Evolutionary conservation across 2,329 filamentous ascomycete species (phyloP).

Genomic region (Spiromastix sp.): DNA sequence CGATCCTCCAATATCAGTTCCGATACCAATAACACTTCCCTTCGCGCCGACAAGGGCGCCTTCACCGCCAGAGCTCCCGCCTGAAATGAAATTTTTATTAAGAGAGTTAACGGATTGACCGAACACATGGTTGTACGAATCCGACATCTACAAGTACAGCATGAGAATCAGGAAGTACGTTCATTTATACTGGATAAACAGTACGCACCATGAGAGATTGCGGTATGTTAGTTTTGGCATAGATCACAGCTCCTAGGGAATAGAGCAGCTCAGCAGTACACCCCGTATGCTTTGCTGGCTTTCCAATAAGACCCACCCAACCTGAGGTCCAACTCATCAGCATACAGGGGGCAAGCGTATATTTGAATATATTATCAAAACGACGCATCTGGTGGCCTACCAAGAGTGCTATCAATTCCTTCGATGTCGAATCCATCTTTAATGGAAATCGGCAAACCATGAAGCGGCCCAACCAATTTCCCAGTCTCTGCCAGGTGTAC

Average conservation of each 20-base stretch:
- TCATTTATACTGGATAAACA: no score
- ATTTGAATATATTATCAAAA: no score
- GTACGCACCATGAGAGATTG: no score
- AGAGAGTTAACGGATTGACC: constrained; percentile 45
- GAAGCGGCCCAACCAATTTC: constrained; percentile 13
- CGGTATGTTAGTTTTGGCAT: constrained; percentile 26
- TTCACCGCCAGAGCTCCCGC: constrained; percentile 58
- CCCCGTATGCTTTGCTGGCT: constrained; percentile 1
- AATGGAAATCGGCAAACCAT: constrained; percentile 16
- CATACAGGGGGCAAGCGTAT: no score
- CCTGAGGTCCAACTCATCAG: no score
- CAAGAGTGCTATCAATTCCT: constrained; percentile 2
- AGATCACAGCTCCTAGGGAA: constrained; percentile 22
- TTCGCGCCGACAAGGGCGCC: constrained; percentile 49
- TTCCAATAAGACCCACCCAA: constrained; percentile 2
- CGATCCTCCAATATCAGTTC: constrained; percentile 48
- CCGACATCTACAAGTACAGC: no score
- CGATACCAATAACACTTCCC: constrained; percentile 52
- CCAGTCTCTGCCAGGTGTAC: constrained; percentile 9
- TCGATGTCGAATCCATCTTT: constrained; percentile 12
- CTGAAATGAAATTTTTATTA: constrained; percentile 53
- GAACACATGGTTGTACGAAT: background rate
- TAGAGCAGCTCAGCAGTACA: constrained; percentile 2
- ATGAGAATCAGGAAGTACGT: no score
- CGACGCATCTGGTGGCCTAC: no score